Evolutionary conservation across 768 basidiomycete species (phyloP), one percentile per base, ranked within the genome.

Genomic region (Russula dissimulans): DNA sequence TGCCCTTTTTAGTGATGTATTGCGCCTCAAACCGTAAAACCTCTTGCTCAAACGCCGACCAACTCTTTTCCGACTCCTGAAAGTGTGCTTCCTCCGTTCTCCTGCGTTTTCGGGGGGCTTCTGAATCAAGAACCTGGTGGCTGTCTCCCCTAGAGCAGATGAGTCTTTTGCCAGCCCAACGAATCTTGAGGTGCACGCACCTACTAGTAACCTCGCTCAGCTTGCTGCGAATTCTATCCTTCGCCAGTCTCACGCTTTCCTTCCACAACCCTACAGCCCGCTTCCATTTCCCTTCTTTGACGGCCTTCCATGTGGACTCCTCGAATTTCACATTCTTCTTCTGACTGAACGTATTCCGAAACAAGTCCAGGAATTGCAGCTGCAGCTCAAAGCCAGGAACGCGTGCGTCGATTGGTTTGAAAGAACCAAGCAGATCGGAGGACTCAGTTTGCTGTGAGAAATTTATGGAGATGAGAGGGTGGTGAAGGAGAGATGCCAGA

Each of bases 391-490:
- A 79, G 0, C 84, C 94, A 11, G 91, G 85, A 0, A 92, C 73
- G 12, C 88, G 83, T 6, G 92, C 83, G 70, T 98, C 92, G 7
- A 98, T 77, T n/a, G 97, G 97, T 70, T 94, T 95, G 72, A 95
- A 94, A 0, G 95, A 95, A 41, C 97, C 97, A 5, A 99, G 76
- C 4, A 98, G 75, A 72, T 99, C 97, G 3, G 91, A 87, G 1
- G 91, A 88, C 71, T 98, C 95, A 1, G 95, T 97, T 71, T 99
- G 97, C 68, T 95, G 91, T 1, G 93, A 97, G 67, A 98, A 72
- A 70, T 99, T 99, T 59, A 99, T 80, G 0, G 94, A 91, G 56
- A 92, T 81, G 38, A 99, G 79, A 0, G 86, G 84, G 11, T 83
- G 81, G 7, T 79, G 80, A 32, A 97, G 79, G n/a, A 89, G 72